Percentiles rank a stretch among this genome's conserved stretches.
phyloP scores from a whole-genome alignment of 495 filamentous ascomycete species.

The Copromyces sp. region DNA sequence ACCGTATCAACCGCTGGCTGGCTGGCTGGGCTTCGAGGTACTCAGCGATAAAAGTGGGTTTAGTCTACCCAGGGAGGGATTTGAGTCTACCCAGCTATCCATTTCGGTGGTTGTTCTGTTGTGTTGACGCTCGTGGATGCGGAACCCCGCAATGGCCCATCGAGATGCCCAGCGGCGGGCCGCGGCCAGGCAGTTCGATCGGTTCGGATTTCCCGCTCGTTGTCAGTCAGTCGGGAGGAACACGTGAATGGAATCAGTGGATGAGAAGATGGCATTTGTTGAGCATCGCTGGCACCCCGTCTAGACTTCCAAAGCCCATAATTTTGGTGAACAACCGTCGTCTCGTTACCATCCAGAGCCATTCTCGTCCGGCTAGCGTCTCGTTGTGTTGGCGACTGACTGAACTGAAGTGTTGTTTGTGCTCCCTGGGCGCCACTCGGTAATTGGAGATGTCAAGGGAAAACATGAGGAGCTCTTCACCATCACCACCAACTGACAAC shows the following conservation, averaged over 20 bases:
- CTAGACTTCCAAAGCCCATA: neutral
- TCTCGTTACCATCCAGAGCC: neutral
- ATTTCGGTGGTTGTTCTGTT: neutral
- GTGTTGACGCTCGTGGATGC: neutral
- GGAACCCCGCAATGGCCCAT: neutral
- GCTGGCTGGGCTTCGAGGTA: no score
- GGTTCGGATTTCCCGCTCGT: conserved; percentile 1
- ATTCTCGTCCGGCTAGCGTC: neutral
- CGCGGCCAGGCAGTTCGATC: neutral
- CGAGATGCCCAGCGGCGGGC: neutral
- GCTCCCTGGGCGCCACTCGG: neutral
- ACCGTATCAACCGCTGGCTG: no score
- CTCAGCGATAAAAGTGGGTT: no score
- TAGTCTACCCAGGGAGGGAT: no score
- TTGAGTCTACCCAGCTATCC: no score
- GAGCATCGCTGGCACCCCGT: neutral
- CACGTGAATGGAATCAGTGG: conserved; percentile 10
- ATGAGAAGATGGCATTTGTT: conserved; percentile 9
- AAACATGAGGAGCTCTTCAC: neutral
- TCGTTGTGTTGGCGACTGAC: neutral
- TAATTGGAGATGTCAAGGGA: neutral
- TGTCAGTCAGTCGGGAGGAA: neutral
- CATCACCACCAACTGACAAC: neutral
- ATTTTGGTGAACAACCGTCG: neutral
- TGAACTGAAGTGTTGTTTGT: neutral